Evolutionary conservation across 83 land plant genomes (phyloP).

Genomic region (Diphasiastrum complanatum): DNA sequence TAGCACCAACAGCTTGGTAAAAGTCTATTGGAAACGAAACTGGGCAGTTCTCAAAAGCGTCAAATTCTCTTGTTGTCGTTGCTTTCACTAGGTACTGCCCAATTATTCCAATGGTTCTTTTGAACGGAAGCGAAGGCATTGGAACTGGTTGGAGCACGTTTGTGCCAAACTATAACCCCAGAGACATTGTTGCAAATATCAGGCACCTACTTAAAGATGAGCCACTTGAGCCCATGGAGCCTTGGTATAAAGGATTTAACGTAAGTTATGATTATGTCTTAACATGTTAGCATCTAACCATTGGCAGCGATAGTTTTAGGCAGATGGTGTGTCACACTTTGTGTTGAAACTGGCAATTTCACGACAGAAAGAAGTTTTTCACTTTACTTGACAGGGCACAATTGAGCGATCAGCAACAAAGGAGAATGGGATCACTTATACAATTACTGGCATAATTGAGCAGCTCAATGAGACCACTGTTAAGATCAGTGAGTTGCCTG

Average conservation of each 20-base stretch:
- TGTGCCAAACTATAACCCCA: constrained; percentile 86
- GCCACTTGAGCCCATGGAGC: constrained; percentile 76
- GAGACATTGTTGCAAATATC: constrained; percentile 83
- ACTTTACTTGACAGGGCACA: too few species aligned
- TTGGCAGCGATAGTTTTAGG: too few species aligned
- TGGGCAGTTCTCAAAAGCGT: not conserved
- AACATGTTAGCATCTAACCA: too few species aligned
- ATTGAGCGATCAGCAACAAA: constrained; percentile 74
- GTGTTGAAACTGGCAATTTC: too few species aligned
- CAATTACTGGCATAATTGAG: constrained; percentile 69
- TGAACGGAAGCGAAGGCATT: constrained; percentile 98
- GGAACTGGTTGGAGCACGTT: constrained; percentile 99
- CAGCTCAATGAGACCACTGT: constrained; percentile 70
- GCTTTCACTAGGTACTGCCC: constrained; percentile 69
- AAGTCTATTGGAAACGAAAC: not conserved
- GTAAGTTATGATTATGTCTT: constrained; percentile 17
- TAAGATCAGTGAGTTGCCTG: constrained; percentile 75
- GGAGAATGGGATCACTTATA: constrained; percentile 64
- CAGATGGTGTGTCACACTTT: too few species aligned
- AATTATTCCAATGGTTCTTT: constrained; percentile 81
- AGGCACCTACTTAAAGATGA: constrained; percentile 60
- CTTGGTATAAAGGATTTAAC: constrained; percentile 98
- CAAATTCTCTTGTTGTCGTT: not conserved
- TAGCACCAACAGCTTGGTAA: not conserved
- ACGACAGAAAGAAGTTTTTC: too few species aligned